Percentiles rank a stretch among this genome's conserved stretches.
Evolutionary conservation across 2,329 filamentous ascomycete genomes (phyloP).

Genomic region (Aureobasidium lini): DNA sequence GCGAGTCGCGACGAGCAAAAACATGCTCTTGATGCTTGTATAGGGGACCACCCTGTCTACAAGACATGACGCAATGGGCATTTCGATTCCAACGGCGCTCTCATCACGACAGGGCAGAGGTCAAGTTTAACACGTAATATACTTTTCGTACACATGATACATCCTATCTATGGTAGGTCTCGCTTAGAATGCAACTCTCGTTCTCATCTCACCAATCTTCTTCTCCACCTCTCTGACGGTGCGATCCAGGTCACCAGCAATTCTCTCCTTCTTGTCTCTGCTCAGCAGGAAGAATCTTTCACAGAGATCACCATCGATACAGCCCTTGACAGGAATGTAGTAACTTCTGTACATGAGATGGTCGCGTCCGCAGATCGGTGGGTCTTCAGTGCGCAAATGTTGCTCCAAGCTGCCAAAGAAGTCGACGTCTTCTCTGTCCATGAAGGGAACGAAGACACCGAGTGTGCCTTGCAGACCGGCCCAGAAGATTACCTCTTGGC

Average conservation of each 20-base stretch:
- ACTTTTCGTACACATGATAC: too few species aligned
- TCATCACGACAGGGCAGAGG: too few species aligned
- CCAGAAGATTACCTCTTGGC: slow-evolving; percentile 87
- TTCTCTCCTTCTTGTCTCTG: slow-evolving; percentile 88
- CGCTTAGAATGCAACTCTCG: slow-evolving; percentile 29
- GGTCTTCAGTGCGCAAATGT: slow-evolving; percentile 77
- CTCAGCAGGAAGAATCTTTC: slow-evolving; percentile 80
- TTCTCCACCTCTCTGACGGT: slow-evolving; percentile 90
- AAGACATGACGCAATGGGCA: neutral
- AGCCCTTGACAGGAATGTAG: slow-evolving; percentile 91
- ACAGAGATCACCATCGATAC: slow-evolving; percentile 94
- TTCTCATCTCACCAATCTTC: slow-evolving; percentile 57
- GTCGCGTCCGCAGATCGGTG: slow-evolving; percentile 83
- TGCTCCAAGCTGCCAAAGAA: slow-evolving; percentile 95
- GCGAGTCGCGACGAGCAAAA: neutral
- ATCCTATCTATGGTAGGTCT: neutral
- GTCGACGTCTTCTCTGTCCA: slow-evolving; percentile 86
- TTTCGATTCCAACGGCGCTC: neutral
- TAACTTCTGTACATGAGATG: slow-evolving; percentile 94
- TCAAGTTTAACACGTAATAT: too few species aligned
- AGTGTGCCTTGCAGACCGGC: slow-evolving; percentile 90
- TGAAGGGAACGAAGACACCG: slow-evolving; percentile 85
- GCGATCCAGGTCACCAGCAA: slow-evolving; percentile 85
- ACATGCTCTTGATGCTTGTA: neutral
- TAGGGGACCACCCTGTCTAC: neutral